Conservation (phyloP, 768 basidiomycete genomes). For the Tricholomella constricta region DNA sequence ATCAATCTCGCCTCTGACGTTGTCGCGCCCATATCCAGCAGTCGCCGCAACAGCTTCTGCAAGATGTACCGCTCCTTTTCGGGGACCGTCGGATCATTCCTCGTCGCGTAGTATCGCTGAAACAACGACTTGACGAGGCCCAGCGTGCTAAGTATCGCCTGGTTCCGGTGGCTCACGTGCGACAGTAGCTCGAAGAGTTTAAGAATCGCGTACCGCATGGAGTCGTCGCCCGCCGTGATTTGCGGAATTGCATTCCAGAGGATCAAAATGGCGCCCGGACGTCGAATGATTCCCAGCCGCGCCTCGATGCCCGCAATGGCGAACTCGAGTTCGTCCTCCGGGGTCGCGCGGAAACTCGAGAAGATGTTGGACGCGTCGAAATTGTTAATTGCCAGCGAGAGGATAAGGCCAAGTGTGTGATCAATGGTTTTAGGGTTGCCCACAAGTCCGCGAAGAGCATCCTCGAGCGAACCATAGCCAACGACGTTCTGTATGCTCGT, state of each 20-base stretch:
- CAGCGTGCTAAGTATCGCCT: slow-evolving; percentile 62
- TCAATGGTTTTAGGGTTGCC: slow-evolving; percentile 48
- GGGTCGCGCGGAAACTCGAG: slow-evolving; percentile 38
- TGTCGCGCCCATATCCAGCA: slow-evolving; percentile 76
- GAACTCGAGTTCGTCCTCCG: slow-evolving; percentile 40
- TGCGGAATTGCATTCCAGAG: slow-evolving; percentile 53
- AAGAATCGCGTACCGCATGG: slow-evolving; percentile 54
- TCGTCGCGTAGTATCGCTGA: slow-evolving; percentile 40
- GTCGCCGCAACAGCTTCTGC: slow-evolving; percentile 62
- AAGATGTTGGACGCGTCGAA: slow-evolving; percentile 62
- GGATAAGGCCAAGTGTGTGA: slow-evolving; percentile 64
- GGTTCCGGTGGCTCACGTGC: slow-evolving; percentile 65
- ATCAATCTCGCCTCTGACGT: slow-evolving; percentile 64
- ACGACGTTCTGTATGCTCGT: slow-evolving; percentile 46
- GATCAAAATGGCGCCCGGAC: slow-evolving; percentile 62
- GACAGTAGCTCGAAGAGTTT: slow-evolving; percentile 67
- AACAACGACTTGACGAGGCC: slow-evolving; percentile 59
- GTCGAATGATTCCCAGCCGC: slow-evolving; percentile 50
- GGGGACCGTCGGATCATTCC: slow-evolving; percentile 22
- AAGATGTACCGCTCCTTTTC: slow-evolving; percentile 57
- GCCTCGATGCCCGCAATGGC: slow-evolving; percentile 45
- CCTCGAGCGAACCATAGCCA: slow-evolving; percentile 64
- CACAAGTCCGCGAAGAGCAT: slow-evolving; percentile 58
- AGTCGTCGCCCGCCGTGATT: slow-evolving; percentile 32
- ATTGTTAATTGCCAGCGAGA: slow-evolving; percentile 67